Evolutionary conservation across 495 filamentous ascomycete species (phyloP).

Genomic region (Hypomontagnella submonticulosa): DNA sequence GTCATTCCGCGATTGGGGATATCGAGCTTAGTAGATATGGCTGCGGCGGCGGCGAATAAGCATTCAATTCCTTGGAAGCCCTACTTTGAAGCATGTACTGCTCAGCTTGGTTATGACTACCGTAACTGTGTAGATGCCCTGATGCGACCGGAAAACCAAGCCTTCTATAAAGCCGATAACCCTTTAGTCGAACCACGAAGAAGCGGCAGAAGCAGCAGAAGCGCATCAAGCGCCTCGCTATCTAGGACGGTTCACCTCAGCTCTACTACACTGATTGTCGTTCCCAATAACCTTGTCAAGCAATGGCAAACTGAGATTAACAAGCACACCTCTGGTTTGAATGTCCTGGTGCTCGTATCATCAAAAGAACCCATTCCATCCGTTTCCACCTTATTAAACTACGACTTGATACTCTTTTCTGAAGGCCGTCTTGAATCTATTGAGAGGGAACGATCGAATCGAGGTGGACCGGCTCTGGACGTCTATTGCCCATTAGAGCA

Average conservation of each 20-base stretch:
- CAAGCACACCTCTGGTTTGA: constrained; percentile 75
- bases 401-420: constrained; percentile 84
- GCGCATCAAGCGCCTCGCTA: constrained; percentile 39
- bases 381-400: constrained; percentile 67
- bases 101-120: constrained; percentile 53
- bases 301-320: constrained; percentile 75
- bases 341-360: constrained; percentile 67
- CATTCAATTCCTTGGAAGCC: constrained; percentile 75
- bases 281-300: constrained; percentile 73
- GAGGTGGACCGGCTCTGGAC: constrained; percentile 13
- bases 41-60: constrained; percentile 72
- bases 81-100: constrained; percentile 59
- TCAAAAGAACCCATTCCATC: constrained; percentile 66
- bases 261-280: constrained; percentile 74
- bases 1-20: constrained; percentile 57
- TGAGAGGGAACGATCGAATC: constrained; percentile 42
- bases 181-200: constrained; percentile 53
- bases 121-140: constrained; percentile 66
- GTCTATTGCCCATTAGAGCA: constrained; percentile 65
- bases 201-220: constrained; percentile 55
- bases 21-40: constrained; percentile 69
- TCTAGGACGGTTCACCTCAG: constrained; percentile 69
- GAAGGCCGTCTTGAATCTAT: constrained; percentile 77
- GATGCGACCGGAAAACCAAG: constrained; percentile 38
- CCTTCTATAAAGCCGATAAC: constrained; percentile 53